Evolutionary conservation across 2,329 filamentous ascomycete genomes (phyloP).

Genomic region (Fusarium sp.): DNA sequence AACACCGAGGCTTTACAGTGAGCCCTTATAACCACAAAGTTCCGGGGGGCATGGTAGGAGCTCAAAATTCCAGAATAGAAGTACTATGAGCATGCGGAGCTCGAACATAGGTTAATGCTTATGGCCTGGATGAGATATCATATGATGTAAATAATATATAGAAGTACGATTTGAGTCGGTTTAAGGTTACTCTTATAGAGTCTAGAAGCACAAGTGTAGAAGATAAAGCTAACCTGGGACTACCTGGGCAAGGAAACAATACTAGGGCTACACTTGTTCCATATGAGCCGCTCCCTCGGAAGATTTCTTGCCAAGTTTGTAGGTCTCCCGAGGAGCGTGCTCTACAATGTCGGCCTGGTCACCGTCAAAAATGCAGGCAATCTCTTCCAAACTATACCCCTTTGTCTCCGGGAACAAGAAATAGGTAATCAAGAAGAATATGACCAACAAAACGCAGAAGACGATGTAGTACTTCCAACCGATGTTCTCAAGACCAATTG

Average conservation of each 20-base stretch:
- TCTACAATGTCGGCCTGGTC: neutral
- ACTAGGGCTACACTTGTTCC: neutral
- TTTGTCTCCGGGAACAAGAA: slow-evolving; percentile 51
- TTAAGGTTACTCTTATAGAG: too few relatives aligned
- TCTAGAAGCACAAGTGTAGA: too few relatives aligned
- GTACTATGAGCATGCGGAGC: too few relatives aligned
- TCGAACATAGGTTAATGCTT: too few relatives aligned
- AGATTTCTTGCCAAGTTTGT: neutral
- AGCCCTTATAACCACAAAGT: too few relatives aligned
- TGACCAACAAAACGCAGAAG: slow-evolving; percentile 45
- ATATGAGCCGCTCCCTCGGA: slow-evolving; percentile 6
- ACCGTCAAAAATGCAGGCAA: slow-evolving; percentile 42
- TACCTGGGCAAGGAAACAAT: neutral
- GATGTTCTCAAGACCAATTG: slow-evolving; percentile 48
- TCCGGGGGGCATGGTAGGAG: too few relatives aligned
- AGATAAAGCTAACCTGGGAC: too few relatives aligned
- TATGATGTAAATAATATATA: too few relatives aligned
- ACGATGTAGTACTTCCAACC: slow-evolving; percentile 58
- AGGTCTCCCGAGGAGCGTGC: neutral
- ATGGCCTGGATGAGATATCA: too few relatives aligned
- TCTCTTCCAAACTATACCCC: slow-evolving; percentile 43
- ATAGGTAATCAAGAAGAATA: slow-evolving; percentile 38
- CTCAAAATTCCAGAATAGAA: too few relatives aligned
- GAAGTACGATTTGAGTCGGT: too few relatives aligned
- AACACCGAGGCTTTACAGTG: too few relatives aligned